Conservation (phyloP, 805 yeast species). For the Yarrowia sp. region DNA sequence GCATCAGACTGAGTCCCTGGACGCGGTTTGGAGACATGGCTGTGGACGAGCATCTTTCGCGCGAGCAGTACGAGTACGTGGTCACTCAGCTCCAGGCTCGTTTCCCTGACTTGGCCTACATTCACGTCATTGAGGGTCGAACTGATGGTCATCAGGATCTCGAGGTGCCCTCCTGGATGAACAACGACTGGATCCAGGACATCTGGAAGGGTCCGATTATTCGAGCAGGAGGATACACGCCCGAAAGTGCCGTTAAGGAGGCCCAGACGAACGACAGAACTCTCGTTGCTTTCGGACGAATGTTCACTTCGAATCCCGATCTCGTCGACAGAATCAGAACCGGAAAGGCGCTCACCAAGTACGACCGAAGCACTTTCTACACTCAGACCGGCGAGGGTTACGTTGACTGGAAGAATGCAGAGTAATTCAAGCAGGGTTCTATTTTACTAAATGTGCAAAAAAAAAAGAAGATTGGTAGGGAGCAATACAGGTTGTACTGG, state of each 20-base stretch:
- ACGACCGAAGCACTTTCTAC: slow-evolving; percentile 4
- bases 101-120: slow-evolving; percentile 42
- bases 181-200: not conserved
- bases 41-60: slow-evolving; percentile 32
- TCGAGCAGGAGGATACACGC: not conserved
- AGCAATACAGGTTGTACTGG: no score
- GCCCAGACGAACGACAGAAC: not conserved
- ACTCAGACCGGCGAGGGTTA: not conserved
- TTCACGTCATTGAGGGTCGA: slow-evolving; percentile 50
- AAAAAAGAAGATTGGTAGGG: not conserved
- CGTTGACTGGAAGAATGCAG: not conserved
- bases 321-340: not conserved
- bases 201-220: not conserved
- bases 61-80: slow-evolving; percentile 45
- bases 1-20: slow-evolving; percentile 45
- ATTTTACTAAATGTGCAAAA: no score
- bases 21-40: slow-evolving; percentile 37
- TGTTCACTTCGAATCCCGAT: slow-evolving; percentile 1
- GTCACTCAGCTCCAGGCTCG: slow-evolving; percentile 44
- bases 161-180: not conserved
- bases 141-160: slow-evolving; percentile 33
- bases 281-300: not conserved
- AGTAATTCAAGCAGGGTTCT: no score
- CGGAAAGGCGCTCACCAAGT: not conserved
- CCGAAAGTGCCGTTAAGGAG: not conserved